These are phyloP conservation scores for Coemansia reversa DNA, from an alignment of 192 early-diverging fungal species.

Conservation along the genomic window DNA sequence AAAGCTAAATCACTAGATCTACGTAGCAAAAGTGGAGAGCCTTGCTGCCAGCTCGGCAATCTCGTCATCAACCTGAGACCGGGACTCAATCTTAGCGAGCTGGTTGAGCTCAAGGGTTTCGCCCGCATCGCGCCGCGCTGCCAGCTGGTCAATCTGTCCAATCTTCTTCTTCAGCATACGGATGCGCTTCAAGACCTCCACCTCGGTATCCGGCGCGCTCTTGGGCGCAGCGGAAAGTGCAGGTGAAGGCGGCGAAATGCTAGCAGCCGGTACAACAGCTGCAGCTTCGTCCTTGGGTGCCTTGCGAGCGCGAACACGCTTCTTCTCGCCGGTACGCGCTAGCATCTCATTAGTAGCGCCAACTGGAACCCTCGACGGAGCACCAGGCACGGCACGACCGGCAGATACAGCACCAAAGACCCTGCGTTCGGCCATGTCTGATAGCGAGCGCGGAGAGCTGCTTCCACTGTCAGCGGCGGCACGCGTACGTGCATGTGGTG, in stretches of 20 bases:
- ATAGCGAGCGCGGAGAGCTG: constrained; percentile 40
- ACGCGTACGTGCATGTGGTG: constrained; percentile 65
- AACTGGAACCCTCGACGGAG: constrained; percentile 35
- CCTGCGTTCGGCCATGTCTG: constrained; percentile 39
- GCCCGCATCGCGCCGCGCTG: constrained; percentile 71
- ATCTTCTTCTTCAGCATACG: constrained; percentile 89
- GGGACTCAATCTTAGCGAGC: constrained; percentile 36
- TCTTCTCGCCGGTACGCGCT: constrained; percentile 53
- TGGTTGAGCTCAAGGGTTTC: constrained; percentile 72
- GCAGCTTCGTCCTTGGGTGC: constrained; percentile 63
- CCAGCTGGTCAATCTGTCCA: constrained; percentile 84
- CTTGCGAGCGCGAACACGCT: constrained; percentile 79
- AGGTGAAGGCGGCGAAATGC: constrained; percentile 16
- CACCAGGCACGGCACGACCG: constrained; percentile 24
- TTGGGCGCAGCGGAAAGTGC: constrained; percentile 6
- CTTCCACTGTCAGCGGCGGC: constrained; percentile 9
- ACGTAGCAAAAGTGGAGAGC: constrained; percentile 16
- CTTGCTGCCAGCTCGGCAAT: constrained; percentile 23
- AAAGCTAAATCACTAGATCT: too few species aligned
- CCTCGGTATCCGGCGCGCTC: constrained; percentile 11
- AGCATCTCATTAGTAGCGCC: constrained; percentile 27
- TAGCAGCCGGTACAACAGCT: background rate
- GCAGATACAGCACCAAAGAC: constrained; percentile 22
- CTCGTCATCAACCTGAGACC: constrained; percentile 32
- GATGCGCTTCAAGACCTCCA: constrained; percentile 84